These are phyloP conservation scores for Monosporozyma servazzii DNA, from an alignment of 805 yeast species.

Conservation along the genomic window DNA sequence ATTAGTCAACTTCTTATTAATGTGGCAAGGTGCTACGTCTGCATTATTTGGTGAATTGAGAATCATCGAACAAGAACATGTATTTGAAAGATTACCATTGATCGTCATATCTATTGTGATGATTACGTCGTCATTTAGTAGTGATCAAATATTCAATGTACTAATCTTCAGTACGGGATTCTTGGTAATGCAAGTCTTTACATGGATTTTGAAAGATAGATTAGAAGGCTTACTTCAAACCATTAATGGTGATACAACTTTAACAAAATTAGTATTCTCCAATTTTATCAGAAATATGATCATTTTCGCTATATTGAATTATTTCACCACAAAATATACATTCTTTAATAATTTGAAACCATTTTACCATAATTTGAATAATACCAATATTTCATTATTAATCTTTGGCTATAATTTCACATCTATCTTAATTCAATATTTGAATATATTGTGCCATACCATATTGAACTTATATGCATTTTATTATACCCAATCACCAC, in stretches of 20 bases:
- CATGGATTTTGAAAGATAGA: constrained; percentile 54
- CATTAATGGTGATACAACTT: constrained; percentile 27
- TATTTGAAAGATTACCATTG: constrained; percentile 55
- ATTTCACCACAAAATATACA: constrained; percentile 10
- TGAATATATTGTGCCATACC: constrained; percentile 23
- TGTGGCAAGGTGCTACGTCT: constrained; percentile 43
- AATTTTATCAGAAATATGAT: constrained; percentile 28
- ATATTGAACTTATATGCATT: constrained; percentile 45
- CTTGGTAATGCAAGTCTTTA: constrained; percentile 56
- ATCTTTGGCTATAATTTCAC: constrained; percentile 73
- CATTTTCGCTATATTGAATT: constrained; percentile 42
- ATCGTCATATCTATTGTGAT: constrained; percentile 55
- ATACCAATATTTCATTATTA: constrained; percentile 35
- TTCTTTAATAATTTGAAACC: constrained; percentile 26
- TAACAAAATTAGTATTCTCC: constrained; percentile 26
- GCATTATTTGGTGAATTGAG: constrained; percentile 68
- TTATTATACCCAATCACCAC: constrained; percentile 6
- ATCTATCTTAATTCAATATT: constrained; percentile 46
- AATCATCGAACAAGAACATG: constrained; percentile 65
- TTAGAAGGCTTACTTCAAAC: constrained; percentile 41
- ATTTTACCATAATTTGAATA: constrained; percentile 29
- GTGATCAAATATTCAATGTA: constrained; percentile 39
- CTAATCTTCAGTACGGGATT: constrained; percentile 32
- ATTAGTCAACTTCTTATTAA: constrained; percentile 29
- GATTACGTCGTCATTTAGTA: constrained; percentile 45